Percentiles rank a stretch among this genome's conserved stretches.
These are phyloP conservation scores for Quercus robur DNA, from an alignment of 306 rosid species.

Conservation along the genomic window DNA sequence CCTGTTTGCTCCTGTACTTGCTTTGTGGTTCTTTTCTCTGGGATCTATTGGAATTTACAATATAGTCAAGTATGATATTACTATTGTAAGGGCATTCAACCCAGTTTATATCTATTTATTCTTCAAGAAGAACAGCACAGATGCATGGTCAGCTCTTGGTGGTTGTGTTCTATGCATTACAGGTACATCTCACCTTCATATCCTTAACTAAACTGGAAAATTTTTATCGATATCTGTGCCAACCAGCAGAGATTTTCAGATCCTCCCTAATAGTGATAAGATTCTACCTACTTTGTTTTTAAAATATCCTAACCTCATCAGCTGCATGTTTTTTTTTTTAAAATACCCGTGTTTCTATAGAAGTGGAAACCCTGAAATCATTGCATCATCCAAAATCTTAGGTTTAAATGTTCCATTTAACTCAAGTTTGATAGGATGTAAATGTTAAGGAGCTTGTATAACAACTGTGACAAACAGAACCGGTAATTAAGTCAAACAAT, in stretches of 20 bases:
- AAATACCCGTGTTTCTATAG: not conserved
- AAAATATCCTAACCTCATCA: not conserved
- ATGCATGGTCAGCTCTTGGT: conserved; percentile 95
- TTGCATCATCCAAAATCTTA: not conserved
- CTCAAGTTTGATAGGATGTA: not conserved
- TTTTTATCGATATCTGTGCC: not conserved
- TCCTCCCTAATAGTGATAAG: not conserved
- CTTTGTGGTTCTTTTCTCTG: conserved; percentile 87
- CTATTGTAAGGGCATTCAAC: conserved; percentile 83
- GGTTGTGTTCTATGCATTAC: conserved; percentile 97
- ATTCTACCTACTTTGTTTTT: not conserved
- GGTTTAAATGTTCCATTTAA: not conserved
- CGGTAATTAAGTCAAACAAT: not conserved
- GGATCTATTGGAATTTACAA: conserved; percentile 88
- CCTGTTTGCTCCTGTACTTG: conserved; percentile 84
- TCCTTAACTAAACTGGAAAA: conserved; percentile 1
- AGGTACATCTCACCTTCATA: conserved; percentile 47
- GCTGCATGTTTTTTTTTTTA: not conserved
- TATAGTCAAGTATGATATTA: conserved; percentile 50
- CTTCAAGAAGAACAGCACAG: conserved; percentile 65
- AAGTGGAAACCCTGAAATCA: conserved; percentile 9
- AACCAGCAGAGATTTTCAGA: not conserved
- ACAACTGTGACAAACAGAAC: not conserved
- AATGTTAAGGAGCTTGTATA: not conserved
- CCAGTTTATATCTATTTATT: conserved; percentile 82